Conservation (phyloP, 2,329 filamentous ascomycete species). For the Aspergillus jensenii region DNA sequence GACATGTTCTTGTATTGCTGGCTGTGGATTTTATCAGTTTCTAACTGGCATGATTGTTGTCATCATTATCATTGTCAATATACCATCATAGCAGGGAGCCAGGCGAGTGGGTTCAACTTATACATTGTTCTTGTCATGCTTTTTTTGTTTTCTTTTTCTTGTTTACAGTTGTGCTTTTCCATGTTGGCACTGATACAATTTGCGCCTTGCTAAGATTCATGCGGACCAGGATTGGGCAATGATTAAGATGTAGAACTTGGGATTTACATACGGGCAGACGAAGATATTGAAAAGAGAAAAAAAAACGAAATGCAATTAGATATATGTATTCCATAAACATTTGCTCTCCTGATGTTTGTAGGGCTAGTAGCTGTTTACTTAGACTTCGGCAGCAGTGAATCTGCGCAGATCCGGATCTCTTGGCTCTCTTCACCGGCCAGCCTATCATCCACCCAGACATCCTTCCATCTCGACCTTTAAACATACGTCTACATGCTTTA, state of each 20-base stretch:
- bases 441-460: neutral
- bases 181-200: conserved; percentile 15
- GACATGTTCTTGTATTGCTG: conserved; percentile 12
- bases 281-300: conserved; percentile 9
- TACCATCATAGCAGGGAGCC: conserved; percentile 31
- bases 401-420: neutral
- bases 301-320: conserved; percentile 6
- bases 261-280: conserved; percentile 18
- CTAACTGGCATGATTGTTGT: conserved; percentile 20
- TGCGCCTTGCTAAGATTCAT: conserved; percentile 17
- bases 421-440: neutral
- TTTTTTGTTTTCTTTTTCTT: conserved; percentile 6
- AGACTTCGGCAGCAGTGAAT: too few species aligned
- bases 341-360: neutral
- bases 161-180: conserved; percentile 5
- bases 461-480: neutral
- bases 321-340: neutral
- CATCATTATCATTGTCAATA: conserved; percentile 25
- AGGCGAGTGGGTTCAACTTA: conserved; percentile 25
- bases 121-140: conserved; percentile 14
- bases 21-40: conserved; percentile 21
- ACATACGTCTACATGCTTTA: neutral
- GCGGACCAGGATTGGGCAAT: conserved; percentile 17
- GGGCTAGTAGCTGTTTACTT: neutral
- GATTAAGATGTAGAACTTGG: conserved; percentile 21